Evolutionary conservation across 202 grass and related monocot species (phyloP), one percentile per base, ranked within the genome.

Genomic region (Zoysia matrella): DNA sequence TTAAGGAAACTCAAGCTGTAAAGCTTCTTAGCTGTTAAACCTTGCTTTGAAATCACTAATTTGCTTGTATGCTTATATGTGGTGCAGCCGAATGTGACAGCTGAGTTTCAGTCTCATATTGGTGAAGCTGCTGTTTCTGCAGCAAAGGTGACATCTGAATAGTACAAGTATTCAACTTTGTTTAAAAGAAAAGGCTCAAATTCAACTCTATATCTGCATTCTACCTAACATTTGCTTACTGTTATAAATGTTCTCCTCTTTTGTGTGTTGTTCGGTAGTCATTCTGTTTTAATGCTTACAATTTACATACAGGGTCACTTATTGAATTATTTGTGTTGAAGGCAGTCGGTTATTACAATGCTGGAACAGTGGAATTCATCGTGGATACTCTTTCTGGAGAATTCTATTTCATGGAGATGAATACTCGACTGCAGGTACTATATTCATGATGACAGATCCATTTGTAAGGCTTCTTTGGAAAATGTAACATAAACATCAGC

Each of bases 341-440:
- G 95, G 95, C 95, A 86, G 95, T 98, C 86, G 92, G 92, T 80
- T 98, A 98, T 86, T 92, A 90, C 84, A 98, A 78, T 95, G 95
- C 95, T 90, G 95, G 95, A 85, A 98, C 92, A 64, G 95, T 98
- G 62, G 95, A 98, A 47, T 95, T 98, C 77, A 98, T 98, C 71
- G 90, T 98, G 66, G 95, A 98, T 64, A 98, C 92, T 47, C 74
- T 87, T 77, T 95, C 92, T 47, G 90, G 89, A 61, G 54, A 98
- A 74, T 98, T 98, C 43, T 98, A 90, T 84, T 98, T 98, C 80
- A 98, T 98, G 95, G 95, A 98, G 84, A 98, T 98, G 95, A 98
- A 98, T 86, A 98, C 95, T 72, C 90, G 92, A 71, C 87, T 95
- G 60, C 95, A 98, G 88, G 95, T 95, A 93, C 36, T 79, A 44